Base-by-base conservation (phyloP, 1,284 basidiomycete species). In the Naganishia cerealis region DNA sequence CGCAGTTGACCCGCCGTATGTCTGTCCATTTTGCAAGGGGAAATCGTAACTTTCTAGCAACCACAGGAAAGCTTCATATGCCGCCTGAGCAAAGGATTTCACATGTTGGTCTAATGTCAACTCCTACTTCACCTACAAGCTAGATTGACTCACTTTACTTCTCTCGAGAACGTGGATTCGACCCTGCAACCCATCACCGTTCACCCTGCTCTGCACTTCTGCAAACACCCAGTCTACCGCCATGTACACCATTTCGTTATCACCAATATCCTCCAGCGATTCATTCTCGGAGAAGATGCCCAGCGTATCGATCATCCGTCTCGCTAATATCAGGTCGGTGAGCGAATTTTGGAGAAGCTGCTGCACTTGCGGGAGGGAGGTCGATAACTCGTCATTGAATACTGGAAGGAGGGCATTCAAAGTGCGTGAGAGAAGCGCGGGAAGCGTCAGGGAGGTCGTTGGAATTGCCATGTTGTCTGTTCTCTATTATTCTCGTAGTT, bases 231-330 rank as follows among this genome's bases (percentile, higher is more conserved):
- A 94, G 0, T 89, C 87, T 0, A 92, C 86, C 55, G 87, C 84
- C 65, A 96, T 85, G 80, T 92, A 96, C 10, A 89, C 82, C 57
- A 96, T 81, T 79, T 94, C 87, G 39, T 84, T 82, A 12, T 93
- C 92, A 1, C 89, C 85, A 52, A 97, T 86, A 78, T 97, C 94
- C 57, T 93, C 90, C 26, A 92, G 80, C 0, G 83, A 83, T 77
- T 97, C 94, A 76, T 96, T 96, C 9, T 88, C 83, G 66, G 91
- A 93, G 80, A 95, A 94, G 24, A 96, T 81, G 0, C 87, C 86
- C 29, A 95, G 83, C 57, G 73, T 74, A 33, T 67, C 69, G 29
- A 80, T 67, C 76, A 79, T 80, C 10, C 79, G 74, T 40, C 72
- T 57, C 56, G 82, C 79, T 43, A 83, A 74, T 69, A 78, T 75